Percentiles rank a stretch among this genome's conserved stretches.
phyloP scores from a whole-genome alignment of 2,329 filamentous ascomycete species.

The Colletotrichum lentis region DNA sequence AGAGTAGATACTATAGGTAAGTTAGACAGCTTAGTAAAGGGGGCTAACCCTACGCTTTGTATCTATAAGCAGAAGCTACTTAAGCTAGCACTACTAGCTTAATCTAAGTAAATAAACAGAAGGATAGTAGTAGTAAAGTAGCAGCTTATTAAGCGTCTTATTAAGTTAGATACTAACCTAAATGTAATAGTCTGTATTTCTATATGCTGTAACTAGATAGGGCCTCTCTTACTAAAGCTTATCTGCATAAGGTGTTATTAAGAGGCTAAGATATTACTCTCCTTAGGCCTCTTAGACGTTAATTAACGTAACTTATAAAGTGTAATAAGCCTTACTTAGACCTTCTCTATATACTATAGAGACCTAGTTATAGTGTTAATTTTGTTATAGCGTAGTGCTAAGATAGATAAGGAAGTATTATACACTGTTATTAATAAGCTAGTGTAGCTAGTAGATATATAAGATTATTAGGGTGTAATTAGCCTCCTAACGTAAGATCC shows the following conservation, averaged over 20 bases:
- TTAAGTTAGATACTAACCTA: background rate
- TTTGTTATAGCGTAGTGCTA: background rate
- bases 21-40: too few relatives aligned
- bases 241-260: too few relatives aligned
- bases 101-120: background rate
- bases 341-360: background rate
- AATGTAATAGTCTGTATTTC: background rate
- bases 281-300: background rate
- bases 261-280: slow-evolving; percentile 7
- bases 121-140: background rate
- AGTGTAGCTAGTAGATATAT: background rate
- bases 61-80: background rate
- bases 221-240: slow-evolving; percentile 6
- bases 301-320: background rate
- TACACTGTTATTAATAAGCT: background rate
- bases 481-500: background rate
- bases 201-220: background rate
- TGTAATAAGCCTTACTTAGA: background rate
- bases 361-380: background rate
- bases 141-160: background rate
- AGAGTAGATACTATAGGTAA: too few relatives aligned
- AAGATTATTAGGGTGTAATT: background rate
- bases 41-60: too few relatives aligned
- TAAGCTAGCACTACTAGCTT: background rate
- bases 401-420: background rate